These are phyloP conservation scores for Tylopilus sp. DNA, from an alignment of 768 basidiomycete species.

Conservation along the genomic window DNA sequence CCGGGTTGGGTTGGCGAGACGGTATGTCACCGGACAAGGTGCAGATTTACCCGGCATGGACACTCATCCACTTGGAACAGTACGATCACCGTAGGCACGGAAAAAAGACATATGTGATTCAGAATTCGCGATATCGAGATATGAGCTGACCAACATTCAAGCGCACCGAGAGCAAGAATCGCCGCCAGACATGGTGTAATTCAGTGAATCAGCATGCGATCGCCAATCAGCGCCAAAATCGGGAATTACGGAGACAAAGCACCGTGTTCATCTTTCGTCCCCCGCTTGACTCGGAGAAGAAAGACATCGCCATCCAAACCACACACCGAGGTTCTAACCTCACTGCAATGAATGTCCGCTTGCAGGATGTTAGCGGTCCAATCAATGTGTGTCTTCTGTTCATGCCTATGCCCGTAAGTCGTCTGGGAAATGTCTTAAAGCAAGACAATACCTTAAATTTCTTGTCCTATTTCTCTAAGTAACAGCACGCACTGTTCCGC, in stretches of 20 bases:
- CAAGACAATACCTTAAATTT: too few relatives aligned
- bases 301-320: too few relatives aligned
- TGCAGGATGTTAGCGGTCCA: too few relatives aligned
- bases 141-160: neutral
- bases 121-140: conserved; percentile 1
- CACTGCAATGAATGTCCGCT: too few relatives aligned
- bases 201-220: neutral
- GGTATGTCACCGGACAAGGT: neutral
- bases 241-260: neutral
- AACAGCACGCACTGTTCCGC: too few relatives aligned
- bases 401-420: too few relatives aligned
- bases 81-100: neutral
- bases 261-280: neutral
- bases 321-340: too few relatives aligned
- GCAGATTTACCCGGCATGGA: conserved; percentile 6
- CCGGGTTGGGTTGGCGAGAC: neutral
- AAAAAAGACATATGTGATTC: conserved; percentile 8
- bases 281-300: neutral
- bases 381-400: too few relatives aligned
- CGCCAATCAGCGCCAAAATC: neutral
- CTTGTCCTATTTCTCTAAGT: too few relatives aligned
- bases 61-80: neutral
- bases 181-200: neutral
- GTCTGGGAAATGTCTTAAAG: too few relatives aligned
- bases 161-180: neutral